These are phyloP conservation scores for Gardenia jasminoides DNA, from an alignment of 257 asterid species.

Conservation along the genomic window DNA sequence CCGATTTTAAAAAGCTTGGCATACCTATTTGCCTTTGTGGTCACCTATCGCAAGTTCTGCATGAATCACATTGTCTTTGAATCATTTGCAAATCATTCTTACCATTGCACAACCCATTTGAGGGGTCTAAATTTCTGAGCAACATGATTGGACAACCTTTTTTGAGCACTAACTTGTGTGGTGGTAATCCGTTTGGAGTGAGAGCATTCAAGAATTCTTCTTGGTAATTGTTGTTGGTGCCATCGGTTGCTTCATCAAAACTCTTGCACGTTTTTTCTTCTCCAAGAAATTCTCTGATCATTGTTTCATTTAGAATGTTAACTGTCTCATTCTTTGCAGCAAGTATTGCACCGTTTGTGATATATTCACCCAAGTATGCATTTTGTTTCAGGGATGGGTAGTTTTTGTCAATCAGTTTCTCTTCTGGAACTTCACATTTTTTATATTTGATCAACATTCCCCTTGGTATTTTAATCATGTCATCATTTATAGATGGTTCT, in stretches of 20 bases:
- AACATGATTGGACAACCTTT: not conserved
- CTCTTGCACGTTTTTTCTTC: too few species aligned
- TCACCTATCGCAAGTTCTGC: not conserved
- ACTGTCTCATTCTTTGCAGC: not conserved
- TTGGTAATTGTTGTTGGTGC: too few species aligned
- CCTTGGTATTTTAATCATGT: not conserved
- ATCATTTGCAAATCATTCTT: not conserved
- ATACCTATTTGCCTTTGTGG: not conserved
- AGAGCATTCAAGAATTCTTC: not conserved
- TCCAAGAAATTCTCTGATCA: not conserved
- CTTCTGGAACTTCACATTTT: not conserved
- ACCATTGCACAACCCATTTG: not conserved
- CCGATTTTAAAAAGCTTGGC: too few species aligned
- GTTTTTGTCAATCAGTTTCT: too few species aligned
- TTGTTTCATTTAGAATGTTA: not conserved
- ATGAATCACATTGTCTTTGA: not conserved
- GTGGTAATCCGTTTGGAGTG: not conserved
- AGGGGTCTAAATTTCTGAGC: not conserved
- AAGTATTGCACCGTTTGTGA: not conserved
- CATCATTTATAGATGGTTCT: not conserved
- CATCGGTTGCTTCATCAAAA: not conserved
- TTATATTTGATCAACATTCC: not conserved
- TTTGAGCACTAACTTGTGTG: not conserved
- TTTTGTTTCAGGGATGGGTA: not conserved
- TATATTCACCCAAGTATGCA: not conserved